Evolutionary conservation across 352 stramenopile species (phyloP).

Genomic region (Phytophthora melonis): DNA sequence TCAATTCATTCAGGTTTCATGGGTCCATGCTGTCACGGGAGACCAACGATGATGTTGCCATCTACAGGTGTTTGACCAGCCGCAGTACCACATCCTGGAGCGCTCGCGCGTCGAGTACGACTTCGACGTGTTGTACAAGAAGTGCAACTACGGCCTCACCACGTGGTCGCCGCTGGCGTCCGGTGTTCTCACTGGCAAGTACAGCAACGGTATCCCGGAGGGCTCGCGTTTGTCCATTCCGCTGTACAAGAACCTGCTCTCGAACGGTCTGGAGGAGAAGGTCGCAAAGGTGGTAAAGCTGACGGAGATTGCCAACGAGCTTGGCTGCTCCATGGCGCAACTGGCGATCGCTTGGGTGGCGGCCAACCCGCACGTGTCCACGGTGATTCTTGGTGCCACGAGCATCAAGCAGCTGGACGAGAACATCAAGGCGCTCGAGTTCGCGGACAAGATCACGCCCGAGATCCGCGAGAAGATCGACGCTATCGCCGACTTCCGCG

Average conservation of each 20-base stretch:
- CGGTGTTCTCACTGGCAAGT: constrained; percentile 79
- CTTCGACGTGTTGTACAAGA: constrained; percentile 66
- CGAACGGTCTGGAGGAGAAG: constrained; percentile 55
- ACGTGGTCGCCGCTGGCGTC: constrained; percentile 76
- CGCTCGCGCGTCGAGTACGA: constrained; percentile 74
- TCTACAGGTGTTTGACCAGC: constrained; percentile 65
- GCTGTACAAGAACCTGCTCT: constrained; percentile 46
- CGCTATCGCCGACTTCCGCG: constrained; percentile 52
- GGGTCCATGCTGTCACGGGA: background rate
- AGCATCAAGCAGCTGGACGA: constrained; percentile 72
- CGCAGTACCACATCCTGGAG: constrained; percentile 81
- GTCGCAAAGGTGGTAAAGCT: constrained; percentile 48
- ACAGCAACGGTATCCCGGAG: constrained; percentile 63
- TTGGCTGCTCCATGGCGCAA: constrained; percentile 68
- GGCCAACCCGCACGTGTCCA: constrained; percentile 66
- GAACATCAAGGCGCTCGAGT: constrained; percentile 60
- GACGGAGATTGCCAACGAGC: constrained; percentile 58
- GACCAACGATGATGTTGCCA: constrained; percentile 29
- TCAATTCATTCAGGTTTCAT: constrained; percentile 10
- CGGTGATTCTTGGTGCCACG: constrained; percentile 66
- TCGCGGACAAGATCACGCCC: constrained; percentile 61
- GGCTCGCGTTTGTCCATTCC: constrained; percentile 62
- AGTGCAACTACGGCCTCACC: constrained; percentile 77
- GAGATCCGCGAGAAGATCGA: constrained; percentile 66
- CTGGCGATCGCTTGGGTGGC: constrained; percentile 54